These are phyloP conservation scores for Endotrypanum monterogeii DNA, from an alignment of 208 protist species.

Conservation along the genomic window DNA sequence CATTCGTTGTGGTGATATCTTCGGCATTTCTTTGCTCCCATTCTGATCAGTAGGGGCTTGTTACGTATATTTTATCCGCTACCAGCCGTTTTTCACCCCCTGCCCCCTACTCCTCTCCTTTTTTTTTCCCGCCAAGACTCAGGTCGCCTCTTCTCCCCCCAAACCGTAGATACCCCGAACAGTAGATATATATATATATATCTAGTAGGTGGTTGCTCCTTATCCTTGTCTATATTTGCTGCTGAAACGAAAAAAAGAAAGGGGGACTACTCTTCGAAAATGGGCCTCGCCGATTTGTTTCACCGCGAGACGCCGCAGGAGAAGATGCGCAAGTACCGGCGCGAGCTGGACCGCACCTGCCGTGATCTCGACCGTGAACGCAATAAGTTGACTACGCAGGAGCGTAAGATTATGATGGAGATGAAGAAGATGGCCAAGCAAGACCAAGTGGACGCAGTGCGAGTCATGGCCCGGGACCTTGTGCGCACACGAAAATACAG, in stretches of 20 bases:
- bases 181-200: no score
- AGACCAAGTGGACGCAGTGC: conserved; percentile 95
- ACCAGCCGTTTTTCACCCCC: no score
- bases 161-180: no score
- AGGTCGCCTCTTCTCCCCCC: no score
- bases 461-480: conserved; percentile 98
- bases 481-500: conserved; percentile 96
- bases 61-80: no score
- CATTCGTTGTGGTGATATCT: no score
- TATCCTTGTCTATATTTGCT: background rate
- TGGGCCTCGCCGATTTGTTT: conserved; percentile 73
- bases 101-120: no score
- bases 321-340: conserved; percentile 96
- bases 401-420: conserved; percentile 96
- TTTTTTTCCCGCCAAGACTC: no score
- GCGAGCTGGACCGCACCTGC: conserved; percentile 92
- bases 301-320: conserved; percentile 91
- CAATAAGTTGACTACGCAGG: conserved; percentile 92
- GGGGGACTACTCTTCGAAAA: conserved; percentile 11
- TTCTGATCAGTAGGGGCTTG: no score
- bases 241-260: background rate
- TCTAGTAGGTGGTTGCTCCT: background rate
- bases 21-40: no score
- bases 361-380: conserved; percentile 97
- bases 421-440: conserved; percentile 97